Percentiles rank a stretch among this genome's conserved stretches.
Evolutionary conservation across 148 eudicot genomes (phyloP).

Genomic region (Silene uniflora): DNA sequence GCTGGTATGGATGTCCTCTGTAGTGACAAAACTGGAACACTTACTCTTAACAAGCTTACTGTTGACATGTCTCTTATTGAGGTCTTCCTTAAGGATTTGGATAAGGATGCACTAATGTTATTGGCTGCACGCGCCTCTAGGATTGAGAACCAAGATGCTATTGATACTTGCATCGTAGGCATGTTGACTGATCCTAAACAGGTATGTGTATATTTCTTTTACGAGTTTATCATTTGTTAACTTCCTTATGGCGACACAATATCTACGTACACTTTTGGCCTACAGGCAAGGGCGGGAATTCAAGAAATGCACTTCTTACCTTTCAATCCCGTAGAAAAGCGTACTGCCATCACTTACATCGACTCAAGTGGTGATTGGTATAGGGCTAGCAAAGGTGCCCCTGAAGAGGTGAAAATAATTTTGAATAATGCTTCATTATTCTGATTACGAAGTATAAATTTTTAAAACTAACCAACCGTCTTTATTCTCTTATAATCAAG

Average conservation of each 20-base stretch:
- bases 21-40: slow-evolving; percentile 84
- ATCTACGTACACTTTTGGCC: neutral
- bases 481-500: slow-evolving; percentile 26
- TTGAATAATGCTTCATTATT: neutral
- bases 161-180: slow-evolving; percentile 67
- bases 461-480: neutral
- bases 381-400: slow-evolving; percentile 82
- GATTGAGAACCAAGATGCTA: slow-evolving; percentile 78
- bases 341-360: slow-evolving; percentile 71
- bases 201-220: slow-evolving; percentile 26
- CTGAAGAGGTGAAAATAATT: slow-evolving; percentile 50
- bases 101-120: slow-evolving; percentile 48
- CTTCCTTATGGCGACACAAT: neutral
- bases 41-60: slow-evolving; percentile 73
- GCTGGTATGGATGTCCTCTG: slow-evolving; percentile 92
- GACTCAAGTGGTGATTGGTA: slow-evolving; percentile 65
- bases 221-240: neutral
- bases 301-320: slow-evolving; percentile 74
- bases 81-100: slow-evolving; percentile 45
- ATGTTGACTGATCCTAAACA: slow-evolving; percentile 70
- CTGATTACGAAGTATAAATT: neutral
- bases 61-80: slow-evolving; percentile 65
- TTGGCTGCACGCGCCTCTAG: slow-evolving; percentile 74
- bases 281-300: slow-evolving; percentile 72
- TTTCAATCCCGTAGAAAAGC: slow-evolving; percentile 78